Evolutionary conservation across 306 rosid genomes (phyloP).

Genomic region (Pterocarpus santalinus): DNA sequence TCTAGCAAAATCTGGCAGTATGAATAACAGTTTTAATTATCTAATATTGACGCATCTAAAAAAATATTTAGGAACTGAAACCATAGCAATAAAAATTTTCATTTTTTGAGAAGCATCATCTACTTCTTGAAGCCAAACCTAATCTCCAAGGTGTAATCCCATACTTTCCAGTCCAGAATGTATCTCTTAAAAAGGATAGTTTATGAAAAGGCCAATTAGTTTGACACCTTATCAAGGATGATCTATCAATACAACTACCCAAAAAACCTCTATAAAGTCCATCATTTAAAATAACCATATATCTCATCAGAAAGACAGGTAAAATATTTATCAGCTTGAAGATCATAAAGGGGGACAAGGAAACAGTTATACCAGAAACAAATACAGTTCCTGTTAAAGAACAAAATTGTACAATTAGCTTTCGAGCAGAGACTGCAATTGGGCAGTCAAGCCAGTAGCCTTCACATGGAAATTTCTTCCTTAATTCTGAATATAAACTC

Average conservation of each 20-base stretch:
- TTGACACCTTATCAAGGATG: slow-evolving; percentile 28
- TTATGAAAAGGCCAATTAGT: slow-evolving; percentile 25
- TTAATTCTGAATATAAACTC: slow-evolving; percentile 80
- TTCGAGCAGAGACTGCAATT: slow-evolving; percentile 86
- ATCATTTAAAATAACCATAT: slow-evolving; percentile 23
- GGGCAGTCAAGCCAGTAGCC: slow-evolving; percentile 96
- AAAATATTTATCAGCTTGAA: slow-evolving; percentile 41
- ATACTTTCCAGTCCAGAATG: slow-evolving; percentile 21
- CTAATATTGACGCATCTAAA: background rate
- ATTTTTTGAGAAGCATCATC: background rate
- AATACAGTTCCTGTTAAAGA: slow-evolving; percentile 86
- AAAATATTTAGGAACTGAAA: slow-evolving; percentile 5
- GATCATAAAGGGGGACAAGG: slow-evolving; percentile 31
- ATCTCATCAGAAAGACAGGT: slow-evolving; percentile 29
- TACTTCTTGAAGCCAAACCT: slow-evolving; percentile 32
- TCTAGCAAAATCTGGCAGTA: slow-evolving; percentile 13
- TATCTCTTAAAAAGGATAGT: slow-evolving; percentile 2
- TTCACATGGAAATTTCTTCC: slow-evolving; percentile 80
- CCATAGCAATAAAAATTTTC: background rate
- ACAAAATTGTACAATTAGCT: slow-evolving; percentile 89
- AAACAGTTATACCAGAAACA: slow-evolving; percentile 72
- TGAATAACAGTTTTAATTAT: slow-evolving; percentile 1
- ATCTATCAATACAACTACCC: slow-evolving; percentile 32
- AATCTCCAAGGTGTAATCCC: slow-evolving; percentile 21
- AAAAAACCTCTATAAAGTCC: slow-evolving; percentile 19